Percentiles rank a stretch among this genome's conserved stretches.
These are phyloP conservation scores for Cordyceps cicadae DNA, from an alignment of 2,329 filamentous ascomycete species.

Conservation along the genomic window DNA sequence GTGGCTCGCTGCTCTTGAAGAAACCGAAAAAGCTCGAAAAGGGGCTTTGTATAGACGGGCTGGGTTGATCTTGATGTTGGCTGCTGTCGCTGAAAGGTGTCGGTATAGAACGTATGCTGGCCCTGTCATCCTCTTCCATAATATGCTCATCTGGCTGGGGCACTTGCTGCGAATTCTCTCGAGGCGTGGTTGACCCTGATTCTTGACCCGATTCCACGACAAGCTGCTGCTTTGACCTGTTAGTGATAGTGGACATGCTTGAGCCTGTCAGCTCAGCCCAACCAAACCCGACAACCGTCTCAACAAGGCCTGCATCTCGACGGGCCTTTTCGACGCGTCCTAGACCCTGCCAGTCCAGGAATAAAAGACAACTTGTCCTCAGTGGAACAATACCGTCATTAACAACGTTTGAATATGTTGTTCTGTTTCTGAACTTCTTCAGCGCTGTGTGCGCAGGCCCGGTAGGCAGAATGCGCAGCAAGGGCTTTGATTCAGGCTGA, in stretches of 20 bases:
- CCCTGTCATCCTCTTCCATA: constrained; percentile 58
- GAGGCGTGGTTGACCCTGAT: constrained; percentile 29
- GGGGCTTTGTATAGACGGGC: constrained; percentile 36
- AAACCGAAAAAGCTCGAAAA: constrained; percentile 62
- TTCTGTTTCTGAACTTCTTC: constrained; percentile 81
- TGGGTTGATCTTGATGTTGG: constrained; percentile 9
- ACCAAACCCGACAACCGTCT: constrained; percentile 86
- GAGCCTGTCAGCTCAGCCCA: constrained; percentile 83
- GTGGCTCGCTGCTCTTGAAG: constrained; percentile 53
- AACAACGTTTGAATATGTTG: constrained; percentile 92
- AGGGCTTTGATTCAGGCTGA: constrained; percentile 77
- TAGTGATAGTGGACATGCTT: constrained; percentile 39
- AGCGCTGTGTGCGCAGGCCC: constrained; percentile 83
- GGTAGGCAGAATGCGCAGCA: constrained; percentile 81
- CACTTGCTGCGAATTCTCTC: constrained; percentile 46
- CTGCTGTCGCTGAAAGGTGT: constrained; percentile 20
- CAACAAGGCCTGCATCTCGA: constrained; percentile 82
- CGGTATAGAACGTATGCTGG: constrained; percentile 42
- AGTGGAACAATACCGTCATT: constrained; percentile 96
- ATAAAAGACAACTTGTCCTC: constrained; percentile 89
- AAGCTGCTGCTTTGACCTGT: constrained; percentile 35
- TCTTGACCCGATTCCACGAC: constrained; percentile 24
- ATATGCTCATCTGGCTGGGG: constrained; percentile 62
- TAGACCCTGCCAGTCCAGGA: constrained; percentile 91
- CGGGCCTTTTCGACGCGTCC: constrained; percentile 91